Evolutionary conservation across 352 stramenopile genomes (phyloP).

Genomic region (Globisporangium alternatum): DNA sequence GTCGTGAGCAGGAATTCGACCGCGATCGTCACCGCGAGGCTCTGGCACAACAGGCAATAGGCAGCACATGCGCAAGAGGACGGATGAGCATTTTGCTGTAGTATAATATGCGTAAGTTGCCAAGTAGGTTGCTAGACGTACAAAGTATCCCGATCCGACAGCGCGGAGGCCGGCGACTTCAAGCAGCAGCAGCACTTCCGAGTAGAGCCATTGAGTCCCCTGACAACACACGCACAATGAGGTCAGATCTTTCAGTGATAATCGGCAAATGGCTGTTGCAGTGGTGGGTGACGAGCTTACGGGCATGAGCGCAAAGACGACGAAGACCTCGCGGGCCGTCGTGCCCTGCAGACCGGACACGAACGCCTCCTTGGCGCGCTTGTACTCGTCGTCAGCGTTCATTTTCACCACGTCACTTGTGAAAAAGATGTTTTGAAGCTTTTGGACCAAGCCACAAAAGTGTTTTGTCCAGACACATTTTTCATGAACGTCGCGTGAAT

Average conservation of each 20-base stretch:
- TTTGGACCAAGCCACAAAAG: too few relatives aligned
- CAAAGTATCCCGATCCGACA: conserved; percentile 48
- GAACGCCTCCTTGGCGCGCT: conserved; percentile 82
- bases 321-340: conserved; percentile 65
- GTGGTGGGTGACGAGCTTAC: conserved; percentile 23
- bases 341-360: conserved; percentile 69
- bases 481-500: too few relatives aligned
- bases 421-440: too few relatives aligned
- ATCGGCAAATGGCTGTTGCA: not conserved
- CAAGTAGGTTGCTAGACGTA: conserved; percentile 21
- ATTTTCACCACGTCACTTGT: conserved; percentile 18
- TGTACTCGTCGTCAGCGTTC: conserved; percentile 70
- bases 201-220: conserved; percentile 81
- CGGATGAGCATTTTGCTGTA: not conserved
- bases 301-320: conserved; percentile 72
- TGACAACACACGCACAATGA: conserved; percentile 13
- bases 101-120: not conserved
- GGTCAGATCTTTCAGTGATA: not conserved
- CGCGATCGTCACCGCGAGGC: conserved; percentile 46
- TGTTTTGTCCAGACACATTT: too few relatives aligned
- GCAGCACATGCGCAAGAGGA: not conserved
- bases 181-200: conserved; percentile 70
- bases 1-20: conserved; percentile 71
- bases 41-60: conserved; percentile 23
- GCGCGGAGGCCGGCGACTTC: conserved; percentile 61